Percentiles rank a stretch among this genome's conserved stretches.
Conservation (phyloP, 306 rosid genomes). For the Trifolium fragiferum region DNA sequence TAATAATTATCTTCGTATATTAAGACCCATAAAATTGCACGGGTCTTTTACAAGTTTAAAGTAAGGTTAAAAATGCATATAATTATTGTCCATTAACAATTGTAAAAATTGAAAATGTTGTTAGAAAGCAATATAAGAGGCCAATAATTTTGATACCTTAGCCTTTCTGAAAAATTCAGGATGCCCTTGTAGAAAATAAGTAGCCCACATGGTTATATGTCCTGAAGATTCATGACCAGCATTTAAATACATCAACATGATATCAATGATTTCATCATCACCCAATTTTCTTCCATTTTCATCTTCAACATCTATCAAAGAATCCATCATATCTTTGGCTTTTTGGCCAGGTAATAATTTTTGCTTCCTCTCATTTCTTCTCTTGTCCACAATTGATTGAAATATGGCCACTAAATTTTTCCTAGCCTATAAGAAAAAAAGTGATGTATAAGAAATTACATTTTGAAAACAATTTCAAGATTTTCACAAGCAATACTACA, state of each 20-base stretch:
- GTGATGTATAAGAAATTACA: background rate
- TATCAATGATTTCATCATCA: conserved; percentile 79
- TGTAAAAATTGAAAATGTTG: no score
- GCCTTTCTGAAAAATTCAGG: conserved; percentile 67
- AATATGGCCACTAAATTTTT: conserved; percentile 54
- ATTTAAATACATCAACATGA: conserved; percentile 81
- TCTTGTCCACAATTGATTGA: conserved; percentile 56
- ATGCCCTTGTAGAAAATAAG: conserved; percentile 52
- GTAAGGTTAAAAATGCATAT: no score
- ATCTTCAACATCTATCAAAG: conserved; percentile 67
- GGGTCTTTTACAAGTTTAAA: no score
- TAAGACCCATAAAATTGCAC: no score
- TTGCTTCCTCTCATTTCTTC: conserved; percentile 46
- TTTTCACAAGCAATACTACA: background rate
- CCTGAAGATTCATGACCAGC: conserved; percentile 97
- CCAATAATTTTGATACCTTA: conserved; percentile 53
- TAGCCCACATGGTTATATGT: conserved; percentile 82
- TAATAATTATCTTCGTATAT: no score
- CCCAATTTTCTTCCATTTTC: conserved; percentile 67
- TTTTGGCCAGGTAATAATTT: background rate
- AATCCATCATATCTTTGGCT: conserved; percentile 84
- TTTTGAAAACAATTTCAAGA: background rate
- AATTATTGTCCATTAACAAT: no score
- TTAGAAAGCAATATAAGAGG: background rate
- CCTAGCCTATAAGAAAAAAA: conserved; percentile 56